phyloP scores from a whole-genome alignment of 352 stramenopile genomes.

The Vaucheria bursata region DNA sequence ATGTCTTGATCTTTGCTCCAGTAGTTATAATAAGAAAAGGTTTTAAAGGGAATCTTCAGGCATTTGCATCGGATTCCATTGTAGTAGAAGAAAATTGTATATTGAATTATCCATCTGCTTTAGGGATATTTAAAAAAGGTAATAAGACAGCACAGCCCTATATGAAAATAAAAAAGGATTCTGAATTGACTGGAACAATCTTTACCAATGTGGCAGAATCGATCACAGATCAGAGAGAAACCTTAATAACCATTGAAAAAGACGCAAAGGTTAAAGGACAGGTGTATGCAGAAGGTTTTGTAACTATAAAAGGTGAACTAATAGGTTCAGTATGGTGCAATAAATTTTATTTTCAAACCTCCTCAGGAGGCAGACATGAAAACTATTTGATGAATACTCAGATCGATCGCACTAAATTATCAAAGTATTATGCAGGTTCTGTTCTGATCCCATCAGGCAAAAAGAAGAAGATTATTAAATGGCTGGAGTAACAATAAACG shows the following conservation, averaged over 20 bases:
- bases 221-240: background rate
- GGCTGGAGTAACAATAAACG: background rate
- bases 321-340: background rate
- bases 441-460: background rate
- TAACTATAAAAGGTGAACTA: background rate
- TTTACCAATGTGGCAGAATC: background rate
- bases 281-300: background rate
- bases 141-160: background rate
- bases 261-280: background rate
- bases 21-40: background rate
- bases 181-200: background rate
- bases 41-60: background rate
- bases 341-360: background rate
- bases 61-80: background rate
- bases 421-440: background rate
- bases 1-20: background rate
- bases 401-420: background rate
- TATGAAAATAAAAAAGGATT: background rate
- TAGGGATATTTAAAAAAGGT: background rate
- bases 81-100: background rate
- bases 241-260: background rate
- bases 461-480: background rate
- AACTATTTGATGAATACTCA: background rate
- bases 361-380: background rate
- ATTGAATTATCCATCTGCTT: background rate